Evolutionary conservation across 805 yeast genomes (phyloP), one percentile per base, ranked within the genome.

Genomic region (Suhomyces prunicola): DNA sequence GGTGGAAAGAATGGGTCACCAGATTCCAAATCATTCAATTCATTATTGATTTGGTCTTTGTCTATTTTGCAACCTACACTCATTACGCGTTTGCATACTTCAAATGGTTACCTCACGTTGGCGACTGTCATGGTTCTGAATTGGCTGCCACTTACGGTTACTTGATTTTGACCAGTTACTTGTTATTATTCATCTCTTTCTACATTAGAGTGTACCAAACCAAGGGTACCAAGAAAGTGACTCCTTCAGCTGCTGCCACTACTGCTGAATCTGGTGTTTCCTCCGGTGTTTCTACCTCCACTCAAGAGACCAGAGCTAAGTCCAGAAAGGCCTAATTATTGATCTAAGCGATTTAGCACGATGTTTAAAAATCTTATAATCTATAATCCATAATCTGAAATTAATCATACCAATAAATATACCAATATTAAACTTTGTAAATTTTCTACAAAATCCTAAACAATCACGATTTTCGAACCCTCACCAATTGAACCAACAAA

Each of bases 1-100:
- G 97, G 97, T 93, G 99, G 99, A 93, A 94, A 77, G 96, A 92
- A 78, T 93, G 97, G 97, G 97, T 93, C 60, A 93, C 99, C 52
- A 82, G 96, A 60, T 86, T 90, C 79, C 99, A 93, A 79, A 93
- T 93, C 74, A 77, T 89, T 65, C 99, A 93, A 77, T 93, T 93
- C 68, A 75, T 93, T 60, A 79, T 93, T 66, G 99, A 93, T 72
- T 82, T 93, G 67, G 84, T 80, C 44, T 92, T 93, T 69, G 96
- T 94, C 59, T 94, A 91, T 79, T 91, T 89, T 72, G 97, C 97
- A 49, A 87, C 96, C 52, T 93, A 90, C 76, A 87, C 97, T 57
- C 91, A 87, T 76, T 90, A 88, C 61, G 92, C 94, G 40, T 77
- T 78, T 69, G 80, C 78, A 55, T 90, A 85, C 78, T 86, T 72